phyloP scores from a whole-genome alignment of 768 basidiomycete genomes.

The Hericium coralloides region DNA sequence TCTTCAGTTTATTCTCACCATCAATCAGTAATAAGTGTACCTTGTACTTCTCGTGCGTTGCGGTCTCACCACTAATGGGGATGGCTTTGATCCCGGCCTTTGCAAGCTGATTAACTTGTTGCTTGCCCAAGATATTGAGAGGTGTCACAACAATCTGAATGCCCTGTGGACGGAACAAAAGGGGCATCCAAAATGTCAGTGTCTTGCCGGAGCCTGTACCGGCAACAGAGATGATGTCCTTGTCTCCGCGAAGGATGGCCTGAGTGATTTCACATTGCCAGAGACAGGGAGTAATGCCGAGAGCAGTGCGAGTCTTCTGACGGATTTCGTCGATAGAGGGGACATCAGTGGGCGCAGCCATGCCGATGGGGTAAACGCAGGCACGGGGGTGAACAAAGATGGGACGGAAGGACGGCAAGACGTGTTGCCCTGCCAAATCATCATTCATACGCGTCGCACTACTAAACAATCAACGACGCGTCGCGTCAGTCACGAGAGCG shows the following conservation, averaged over 20 bases:
- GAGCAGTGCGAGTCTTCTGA: background rate
- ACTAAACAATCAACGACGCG: too few species aligned
- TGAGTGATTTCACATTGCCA: background rate
- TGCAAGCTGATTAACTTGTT: background rate
- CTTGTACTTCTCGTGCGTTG: conserved; percentile 1
- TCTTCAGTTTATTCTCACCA: background rate
- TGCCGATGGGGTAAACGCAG: too few species aligned
- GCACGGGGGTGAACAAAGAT: too few species aligned
- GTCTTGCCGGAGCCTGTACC: too few species aligned
- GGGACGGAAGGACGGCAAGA: too few species aligned
- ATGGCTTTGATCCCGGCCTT: conserved; percentile 1
- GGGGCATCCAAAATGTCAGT: background rate
- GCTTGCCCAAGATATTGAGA: conserved; percentile 5
- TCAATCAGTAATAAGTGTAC: background rate
- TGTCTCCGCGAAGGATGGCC: background rate
- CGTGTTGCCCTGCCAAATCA: too few species aligned
- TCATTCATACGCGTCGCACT: too few species aligned
- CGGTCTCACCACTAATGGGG: background rate
- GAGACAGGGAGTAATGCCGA: background rate
- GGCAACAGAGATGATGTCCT: background rate
- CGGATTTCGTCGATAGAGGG: too few species aligned
- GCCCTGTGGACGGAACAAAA: background rate
- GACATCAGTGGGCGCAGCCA: too few species aligned
- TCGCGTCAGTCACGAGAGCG: too few species aligned
- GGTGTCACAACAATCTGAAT: background rate